phyloP scores from a whole-genome alignment of 2,329 filamentous ascomycete genomes.

The Rhynchosporium agropyri region DNA sequence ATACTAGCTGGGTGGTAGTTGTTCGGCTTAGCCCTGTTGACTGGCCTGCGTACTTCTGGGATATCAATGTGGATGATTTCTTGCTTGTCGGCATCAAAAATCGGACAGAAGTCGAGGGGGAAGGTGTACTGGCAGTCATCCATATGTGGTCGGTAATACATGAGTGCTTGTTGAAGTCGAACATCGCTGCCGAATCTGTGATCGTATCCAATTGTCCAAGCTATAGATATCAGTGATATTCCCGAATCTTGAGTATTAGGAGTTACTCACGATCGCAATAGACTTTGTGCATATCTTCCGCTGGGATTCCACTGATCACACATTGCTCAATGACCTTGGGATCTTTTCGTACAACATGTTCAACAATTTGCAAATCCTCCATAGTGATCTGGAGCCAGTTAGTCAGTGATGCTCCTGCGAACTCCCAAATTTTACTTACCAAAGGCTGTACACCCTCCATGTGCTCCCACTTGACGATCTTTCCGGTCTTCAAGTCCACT shows the following conservation, averaged over 20 bases:
- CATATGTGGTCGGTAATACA: slow-evolving; percentile 88
- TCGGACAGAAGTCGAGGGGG: slow-evolving; percentile 91
- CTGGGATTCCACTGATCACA: slow-evolving; percentile 76
- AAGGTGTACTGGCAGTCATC: slow-evolving; percentile 91
- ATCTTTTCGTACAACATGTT: slow-evolving; percentile 74
- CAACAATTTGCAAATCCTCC: slow-evolving; percentile 83
- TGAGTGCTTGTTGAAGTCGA: slow-evolving; percentile 86
- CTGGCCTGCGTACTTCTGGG: slow-evolving; percentile 72
- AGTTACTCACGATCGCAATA: slow-evolving; percentile 77
- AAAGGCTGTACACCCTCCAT: slow-evolving; percentile 80
- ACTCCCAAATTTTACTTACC: slow-evolving; percentile 48
- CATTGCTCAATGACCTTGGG: slow-evolving; percentile 91
- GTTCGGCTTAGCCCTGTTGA: slow-evolving; percentile 71
- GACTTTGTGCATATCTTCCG: slow-evolving; percentile 88
- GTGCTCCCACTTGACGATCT: slow-evolving; percentile 73
- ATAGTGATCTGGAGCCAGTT: slow-evolving; percentile 69
- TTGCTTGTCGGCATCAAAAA: slow-evolving; percentile 81
- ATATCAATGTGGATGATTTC: slow-evolving; percentile 60
- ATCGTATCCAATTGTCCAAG: slow-evolving; percentile 95
- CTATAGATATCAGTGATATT: slow-evolving; percentile 44
- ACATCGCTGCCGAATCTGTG: slow-evolving; percentile 80
- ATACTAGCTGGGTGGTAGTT: slow-evolving; percentile 80
- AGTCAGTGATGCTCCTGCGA: slow-evolving; percentile 28
- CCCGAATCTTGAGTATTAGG: background rate
- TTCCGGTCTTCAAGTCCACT: slow-evolving; percentile 69